Evolutionary conservation across 2,329 filamentous ascomycete genomes (phyloP).

Genomic region (Stemphylium lycopersici): DNA sequence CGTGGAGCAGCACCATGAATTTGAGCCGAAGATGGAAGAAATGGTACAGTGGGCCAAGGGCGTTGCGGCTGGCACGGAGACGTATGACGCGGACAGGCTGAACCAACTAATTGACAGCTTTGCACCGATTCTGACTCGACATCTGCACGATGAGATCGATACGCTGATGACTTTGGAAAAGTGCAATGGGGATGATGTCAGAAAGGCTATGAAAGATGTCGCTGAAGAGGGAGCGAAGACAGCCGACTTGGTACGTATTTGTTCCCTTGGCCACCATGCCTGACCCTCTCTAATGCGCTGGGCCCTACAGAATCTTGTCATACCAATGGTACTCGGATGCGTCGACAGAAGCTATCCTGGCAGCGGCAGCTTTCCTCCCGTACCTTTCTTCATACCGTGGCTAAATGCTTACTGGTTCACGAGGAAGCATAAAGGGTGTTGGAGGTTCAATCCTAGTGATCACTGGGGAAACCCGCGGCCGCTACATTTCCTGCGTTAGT

Average conservation of each 20-base stretch:
- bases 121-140: conserved; percentile 16
- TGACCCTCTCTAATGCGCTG: too few relatives aligned
- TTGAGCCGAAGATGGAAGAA: conserved; percentile 38
- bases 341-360: conserved; percentile 42
- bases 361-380: conserved; percentile 39
- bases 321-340: conserved; percentile 43
- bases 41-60: conserved; percentile 31
- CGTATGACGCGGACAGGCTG: conserved; percentile 19
- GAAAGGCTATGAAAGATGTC: conserved; percentile 8
- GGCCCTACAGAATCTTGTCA: conserved; percentile 21
- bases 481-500: conserved; percentile 15
- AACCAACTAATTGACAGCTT: conserved; percentile 24
- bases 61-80: not conserved
- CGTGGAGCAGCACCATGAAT: conserved; percentile 43
- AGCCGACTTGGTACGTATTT: conserved; percentile 13
- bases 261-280: not conserved
- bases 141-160: conserved; percentile 30
- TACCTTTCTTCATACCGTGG: conserved; percentile 45
- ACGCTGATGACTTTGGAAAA: conserved; percentile 22
- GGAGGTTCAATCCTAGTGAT: conserved; percentile 47
- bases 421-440: conserved; percentile 36
- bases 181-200: conserved; percentile 16
- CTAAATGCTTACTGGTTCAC: conserved; percentile 44
- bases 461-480: conserved; percentile 37
- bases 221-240: conserved; percentile 1